Base-by-base conservation (phyloP, 345 rosid genomes). In the Acer negundo region DNA sequence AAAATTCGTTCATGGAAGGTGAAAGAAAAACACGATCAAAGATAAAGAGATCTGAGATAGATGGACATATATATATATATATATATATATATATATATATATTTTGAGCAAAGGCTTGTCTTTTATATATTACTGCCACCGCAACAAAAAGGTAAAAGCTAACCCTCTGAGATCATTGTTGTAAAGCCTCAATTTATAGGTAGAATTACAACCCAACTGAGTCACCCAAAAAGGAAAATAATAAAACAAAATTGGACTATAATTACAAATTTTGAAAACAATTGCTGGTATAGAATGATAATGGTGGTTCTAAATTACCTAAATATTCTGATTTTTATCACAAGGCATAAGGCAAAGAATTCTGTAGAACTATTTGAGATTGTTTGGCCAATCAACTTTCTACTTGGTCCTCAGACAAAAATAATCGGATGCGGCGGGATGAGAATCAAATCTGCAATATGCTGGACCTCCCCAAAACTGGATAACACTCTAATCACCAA, bases 201-300 rank as follows among this genome's bases (percentile, higher is more conserved):
- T 55, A 13, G 20, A 55, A 67, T 55, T 75, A 22, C 78, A 75
- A 20, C 15, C 40, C 49, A 42, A 44, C 55, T 67, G 22, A 2
- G 38, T 62, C 19, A 42, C 53, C 10, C 26, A 61, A 24, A 22
- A 40, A 42, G 23, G n/a, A 63, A 51, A 11, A 59, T 2, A 3
- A 19, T 3, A 23, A 64, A 79, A 70, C 89, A 89, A 89, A 89
- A 86, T 85, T 82, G 86, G 72, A 69, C 53, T 61, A 81, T 75
- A 72, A 70, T 72, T 81, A 64, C 78, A 78, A 7, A 72, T 42
- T 47, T 51, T 40, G 35, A 73, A 35, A 75, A 81, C 61, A 62
- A 59, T 16, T 23, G 67, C 24, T 67, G 3, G 12, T 58, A 23
- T 10, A 15, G 40, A 1, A 44, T 9, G 42, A 17, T 12, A 20